Conservation (phyloP, 2,329 filamentous ascomycete species). For the Sclerotiophoma versabilis region DNA sequence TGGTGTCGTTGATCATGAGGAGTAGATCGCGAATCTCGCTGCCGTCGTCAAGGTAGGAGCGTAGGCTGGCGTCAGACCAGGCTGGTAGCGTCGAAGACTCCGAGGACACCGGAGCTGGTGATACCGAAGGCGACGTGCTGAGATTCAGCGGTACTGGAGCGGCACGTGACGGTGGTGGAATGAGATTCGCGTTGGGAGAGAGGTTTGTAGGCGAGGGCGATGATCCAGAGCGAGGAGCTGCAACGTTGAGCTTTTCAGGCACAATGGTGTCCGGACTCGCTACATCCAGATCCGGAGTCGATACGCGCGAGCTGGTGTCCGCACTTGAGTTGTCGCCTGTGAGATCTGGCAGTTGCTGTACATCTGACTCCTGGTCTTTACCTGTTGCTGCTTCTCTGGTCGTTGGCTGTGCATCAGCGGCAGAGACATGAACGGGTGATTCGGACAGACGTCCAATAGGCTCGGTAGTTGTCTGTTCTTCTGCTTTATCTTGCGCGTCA, state of each 20-base stretch:
- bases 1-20: slow-evolving; percentile 91
- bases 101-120: slow-evolving; percentile 41
- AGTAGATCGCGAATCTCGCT: slow-evolving; percentile 89
- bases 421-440: slow-evolving; percentile 72
- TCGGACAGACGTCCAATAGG: slow-evolving; percentile 60
- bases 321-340: slow-evolving; percentile 75
- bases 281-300: slow-evolving; percentile 41
- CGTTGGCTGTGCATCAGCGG: slow-evolving; percentile 55
- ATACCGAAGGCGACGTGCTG: slow-evolving; percentile 23
- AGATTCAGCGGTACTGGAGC: slow-evolving; percentile 41
- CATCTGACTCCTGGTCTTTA: slow-evolving; percentile 39
- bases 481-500: slow-evolving; percentile 42
- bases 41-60: slow-evolving; percentile 89
- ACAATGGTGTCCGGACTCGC: slow-evolving; percentile 41
- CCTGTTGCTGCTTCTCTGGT: slow-evolving; percentile 25
- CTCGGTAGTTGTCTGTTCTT: slow-evolving; percentile 27
- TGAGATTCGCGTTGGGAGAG: slow-evolving; percentile 24
- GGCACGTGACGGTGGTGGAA: slow-evolving; percentile 44
- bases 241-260: slow-evolving; percentile 33
- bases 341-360: slow-evolving; percentile 66
- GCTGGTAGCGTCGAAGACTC: slow-evolving; percentile 64
- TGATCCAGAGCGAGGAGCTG: slow-evolving; percentile 25
- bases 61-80: slow-evolving; percentile 87
- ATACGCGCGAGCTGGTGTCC: slow-evolving; percentile 56
- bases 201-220: slow-evolving; percentile 35